Base-by-base conservation (phyloP, 2,329 filamentous ascomycete genomes). In the Penicillium aurantiogriseum region DNA sequence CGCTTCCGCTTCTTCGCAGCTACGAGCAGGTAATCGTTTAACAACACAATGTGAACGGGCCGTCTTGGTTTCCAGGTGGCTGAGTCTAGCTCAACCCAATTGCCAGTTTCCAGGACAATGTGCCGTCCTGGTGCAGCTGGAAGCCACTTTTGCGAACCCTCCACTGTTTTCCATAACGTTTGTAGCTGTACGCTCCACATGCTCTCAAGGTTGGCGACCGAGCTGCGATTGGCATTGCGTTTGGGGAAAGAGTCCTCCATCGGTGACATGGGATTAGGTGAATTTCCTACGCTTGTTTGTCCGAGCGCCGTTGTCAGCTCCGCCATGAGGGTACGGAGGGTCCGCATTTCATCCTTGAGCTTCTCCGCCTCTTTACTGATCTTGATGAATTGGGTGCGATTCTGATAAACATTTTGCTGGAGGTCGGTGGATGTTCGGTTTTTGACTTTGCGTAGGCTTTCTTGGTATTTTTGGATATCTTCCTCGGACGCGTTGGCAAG, bases 361-460 rank as follows among this genome's bases (percentile, higher is more conserved):
- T 96, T 97, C 76, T 99, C 94, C 2, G 95, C 94, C 78, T 99
- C 94, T 76, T 97, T 97, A 73, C 92, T 97, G 75, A 99, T 97
- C 76, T 96, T 96, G 81, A 99, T 97, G 71, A 99, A 99, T 70
- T 97, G 94, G 0, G 91, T 96, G 48, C 94, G 87, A 75, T 99
- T 99, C 74, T 97, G 92, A 76, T 96, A 93, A 50, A 99, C 89
- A 76, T 92, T 97, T 71, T 95, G 91, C 75, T 97, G 93, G 23
- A 99, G 81, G 67, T 97, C 92, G 48, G 86, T 83, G 5, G 89
- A 88, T 9, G 91, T 92, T 55, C 90, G 85, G 63, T 84, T 83
- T 75, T 93, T 93, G 56, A 94, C 81, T 67, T 88, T 88, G 63
- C 87, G 86, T 43, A 97, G 80, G 23, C 87, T 86, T 49, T 84